Base-by-base conservation (phyloP, 1,139 yeast species). In the Taphrina pruni region DNA sequence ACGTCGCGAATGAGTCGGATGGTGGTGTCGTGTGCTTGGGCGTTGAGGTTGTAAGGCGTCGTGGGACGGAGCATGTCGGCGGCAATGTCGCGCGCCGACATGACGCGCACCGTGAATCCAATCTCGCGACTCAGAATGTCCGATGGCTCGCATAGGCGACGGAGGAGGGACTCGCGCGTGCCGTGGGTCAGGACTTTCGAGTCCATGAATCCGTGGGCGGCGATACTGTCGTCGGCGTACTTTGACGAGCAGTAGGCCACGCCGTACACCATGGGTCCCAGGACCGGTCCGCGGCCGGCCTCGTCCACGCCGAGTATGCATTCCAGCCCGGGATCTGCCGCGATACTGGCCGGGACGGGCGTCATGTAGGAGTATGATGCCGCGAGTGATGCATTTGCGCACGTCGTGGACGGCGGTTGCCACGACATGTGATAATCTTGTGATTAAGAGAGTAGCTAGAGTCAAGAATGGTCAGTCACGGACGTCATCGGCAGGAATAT, bases 211-310 rank as follows among this genome's bases (percentile, higher is more conserved):
- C 94, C 97, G 72, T 85, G 88, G 48, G 83, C 79, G 7, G 81
- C 81, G 66, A 89, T 85, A 69, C 87, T 78, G 32, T 26, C 17
- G 6, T 85, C 87, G 56, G 78, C 77, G 75, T 86, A 90, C 1
- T 79, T 76, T 64, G 83, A 82, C 20, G 87, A 79, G 73, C 96
- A 88, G 76, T 91, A 94, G 2, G 96, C 87, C 1, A 91, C 81
- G 0, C 97, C 97, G 75, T 94, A 94, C 0, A 95, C 99, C 99
- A 94, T 95, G 0, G 98, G 96, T 0, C 99, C 96, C 54, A 58
- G 35, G 0, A 95, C 97, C 0, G 99, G 99, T 0, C 99, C 99
- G 73, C 99, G 83, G 0, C 99, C 99, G 0, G 99, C 99, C 77
- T 94, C 99, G 77, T 94, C 99, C 0, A 94, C 96, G 3, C 99